Conservation (phyloP, 2,329 filamentous ascomycete genomes). For the Colletotrichum sansevieriae region DNA sequence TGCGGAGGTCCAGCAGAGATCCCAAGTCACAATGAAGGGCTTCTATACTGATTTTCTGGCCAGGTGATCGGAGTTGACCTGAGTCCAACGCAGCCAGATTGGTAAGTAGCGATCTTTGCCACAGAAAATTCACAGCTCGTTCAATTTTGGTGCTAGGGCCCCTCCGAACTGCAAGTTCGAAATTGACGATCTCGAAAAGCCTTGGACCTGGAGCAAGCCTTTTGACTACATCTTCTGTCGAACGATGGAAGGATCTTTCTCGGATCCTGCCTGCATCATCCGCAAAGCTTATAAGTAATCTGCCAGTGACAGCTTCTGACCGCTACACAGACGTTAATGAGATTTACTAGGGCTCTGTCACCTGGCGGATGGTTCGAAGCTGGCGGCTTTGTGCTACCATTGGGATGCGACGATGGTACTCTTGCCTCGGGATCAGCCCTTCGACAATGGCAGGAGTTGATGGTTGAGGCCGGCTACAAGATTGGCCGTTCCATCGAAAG, state of each 20-base stretch:
- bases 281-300: conserved; percentile 43
- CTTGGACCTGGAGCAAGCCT: conserved; percentile 49
- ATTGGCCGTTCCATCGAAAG: conserved; percentile 49
- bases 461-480: conserved; percentile 48
- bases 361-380: conserved; percentile 51
- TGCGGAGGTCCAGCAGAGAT: neutral
- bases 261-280: conserved; percentile 45
- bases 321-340: neutral
- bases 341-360: conserved; percentile 43
- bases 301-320: neutral
- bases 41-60: neutral
- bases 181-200: conserved; percentile 52
- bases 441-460: conserved; percentile 46
- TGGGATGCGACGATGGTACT: conserved; percentile 50
- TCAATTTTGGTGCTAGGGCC: conserved; percentile 44
- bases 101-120: neutral
- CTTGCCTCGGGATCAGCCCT: conserved; percentile 48
- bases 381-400: conserved; percentile 45
- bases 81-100: conserved; percentile 28
- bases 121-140: neutral
- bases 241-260: conserved; percentile 48
- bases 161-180: conserved; percentile 61
- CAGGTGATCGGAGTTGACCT: conserved; percentile 34
- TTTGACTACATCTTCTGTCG: conserved; percentile 54
- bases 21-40: neutral